These are phyloP conservation scores for Nepenthes alata DNA, from an alignment of 179 eudicot species.

Conservation along the genomic window DNA sequence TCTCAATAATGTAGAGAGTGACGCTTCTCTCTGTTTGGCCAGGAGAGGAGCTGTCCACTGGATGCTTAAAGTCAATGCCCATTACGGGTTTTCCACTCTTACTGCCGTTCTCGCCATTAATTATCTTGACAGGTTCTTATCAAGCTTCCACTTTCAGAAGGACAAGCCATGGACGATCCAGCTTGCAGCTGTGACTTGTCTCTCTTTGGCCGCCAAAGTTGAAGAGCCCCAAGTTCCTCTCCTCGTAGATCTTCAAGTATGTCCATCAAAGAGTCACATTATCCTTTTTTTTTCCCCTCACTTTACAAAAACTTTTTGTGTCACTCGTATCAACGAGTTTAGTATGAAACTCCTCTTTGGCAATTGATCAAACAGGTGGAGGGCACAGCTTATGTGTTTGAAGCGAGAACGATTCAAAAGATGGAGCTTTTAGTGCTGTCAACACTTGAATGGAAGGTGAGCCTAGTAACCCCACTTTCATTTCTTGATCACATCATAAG, in stretches of 20 bases:
- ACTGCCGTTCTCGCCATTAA: conserved; percentile 58
- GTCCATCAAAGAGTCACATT: conserved; percentile 1
- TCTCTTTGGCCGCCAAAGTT: conserved; percentile 89
- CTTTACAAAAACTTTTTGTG: too few relatives aligned
- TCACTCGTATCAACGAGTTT: too few relatives aligned
- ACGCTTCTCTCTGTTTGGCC: conserved; percentile 9
- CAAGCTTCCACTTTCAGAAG: conserved; percentile 15
- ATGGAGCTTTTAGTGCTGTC: conserved; percentile 59
- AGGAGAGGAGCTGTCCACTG: conserved; percentile 44
- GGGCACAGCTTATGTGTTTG: conserved; percentile 43
- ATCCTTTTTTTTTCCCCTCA: too few relatives aligned
- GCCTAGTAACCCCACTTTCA: conserved; percentile 44
- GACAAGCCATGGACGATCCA: conserved; percentile 80
- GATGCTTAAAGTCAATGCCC: conserved; percentile 21
- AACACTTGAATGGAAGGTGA: conserved; percentile 49
- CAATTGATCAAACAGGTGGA: conserved; percentile 31
- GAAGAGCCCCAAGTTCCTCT: conserved; percentile 78
- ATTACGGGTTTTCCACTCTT: conserved; percentile 46
- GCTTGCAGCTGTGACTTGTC: conserved; percentile 75
- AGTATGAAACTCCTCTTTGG: background rate
- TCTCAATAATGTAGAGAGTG: background rate
- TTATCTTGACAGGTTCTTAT: conserved; percentile 53
- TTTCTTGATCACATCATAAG: conserved; percentile 42
- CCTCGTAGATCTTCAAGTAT: conserved; percentile 76
- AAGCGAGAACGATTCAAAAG: conserved; percentile 47